These are phyloP conservation scores for Beauveria brongniartii DNA, from an alignment of 2,329 filamentous ascomycete species.

Conservation along the genomic window DNA sequence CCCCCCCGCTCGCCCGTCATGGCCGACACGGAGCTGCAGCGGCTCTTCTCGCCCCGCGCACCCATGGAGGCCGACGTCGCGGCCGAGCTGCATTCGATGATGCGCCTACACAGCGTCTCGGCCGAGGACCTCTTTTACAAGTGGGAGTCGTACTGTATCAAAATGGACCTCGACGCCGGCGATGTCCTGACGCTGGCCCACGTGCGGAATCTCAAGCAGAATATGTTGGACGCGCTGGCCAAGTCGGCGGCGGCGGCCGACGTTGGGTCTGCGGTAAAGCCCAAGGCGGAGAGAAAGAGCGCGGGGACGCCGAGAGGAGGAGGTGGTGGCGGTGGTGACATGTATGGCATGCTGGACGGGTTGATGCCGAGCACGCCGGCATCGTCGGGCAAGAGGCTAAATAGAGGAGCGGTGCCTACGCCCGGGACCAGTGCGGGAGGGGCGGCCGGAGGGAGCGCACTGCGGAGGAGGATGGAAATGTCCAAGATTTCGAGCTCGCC, in stretches of 20 bases:
- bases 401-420: conserved; percentile 18
- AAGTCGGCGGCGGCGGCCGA: conserved; percentile 53
- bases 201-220: conserved; percentile 73
- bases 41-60: conserved; percentile 29
- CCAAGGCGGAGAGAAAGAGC: conserved; percentile 52
- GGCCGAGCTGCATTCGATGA: conserved; percentile 74
- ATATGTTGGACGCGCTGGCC: conserved; percentile 77
- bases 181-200: conserved; percentile 58
- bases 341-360: conserved; percentile 77
- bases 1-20: conserved; percentile 19
- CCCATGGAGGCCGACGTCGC: conserved; percentile 69
- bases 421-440: conserved; percentile 10
- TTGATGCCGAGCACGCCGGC: conserved; percentile 57
- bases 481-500: conserved; percentile 26
- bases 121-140: conserved; percentile 92
- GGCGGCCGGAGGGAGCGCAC: conserved; percentile 16
- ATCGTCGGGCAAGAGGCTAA: conserved; percentile 35
- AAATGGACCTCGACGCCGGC: conserved; percentile 77
- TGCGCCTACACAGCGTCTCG: conserved; percentile 72
- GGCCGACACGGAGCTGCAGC: conserved; percentile 28
- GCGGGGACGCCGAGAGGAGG: conserved; percentile 57
- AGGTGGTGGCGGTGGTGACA: conserved; percentile 47
- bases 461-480: conserved; percentile 26
- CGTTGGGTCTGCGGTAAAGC: neutral
- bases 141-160: conserved; percentile 97